Evolutionary conservation across 2,329 filamentous ascomycete genomes (phyloP).

Genomic region (Fusarium verrucosum): DNA sequence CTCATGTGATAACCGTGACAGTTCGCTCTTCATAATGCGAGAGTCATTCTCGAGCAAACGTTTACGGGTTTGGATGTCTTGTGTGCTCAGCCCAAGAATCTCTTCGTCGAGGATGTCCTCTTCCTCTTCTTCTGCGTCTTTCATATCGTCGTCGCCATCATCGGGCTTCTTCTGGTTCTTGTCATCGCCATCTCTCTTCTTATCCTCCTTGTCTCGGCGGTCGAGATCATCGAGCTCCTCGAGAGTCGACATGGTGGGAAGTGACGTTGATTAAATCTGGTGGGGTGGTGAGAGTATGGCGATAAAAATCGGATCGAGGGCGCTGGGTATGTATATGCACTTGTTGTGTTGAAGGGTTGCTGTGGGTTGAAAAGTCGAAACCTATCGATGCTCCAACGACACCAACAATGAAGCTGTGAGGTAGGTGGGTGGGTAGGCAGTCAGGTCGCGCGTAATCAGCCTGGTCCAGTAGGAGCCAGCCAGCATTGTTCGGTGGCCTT

Average conservation of each 20-base stretch:
- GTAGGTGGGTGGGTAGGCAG: slow-evolving; percentile 34
- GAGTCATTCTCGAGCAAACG: slow-evolving; percentile 96
- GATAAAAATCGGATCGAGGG: background rate
- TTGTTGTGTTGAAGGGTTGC: slow-evolving; percentile 1
- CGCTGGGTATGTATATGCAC: background rate
- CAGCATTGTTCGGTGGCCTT: slow-evolving; percentile 23
- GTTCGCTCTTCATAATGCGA: slow-evolving; percentile 98
- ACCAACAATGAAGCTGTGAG: slow-evolving; percentile 36
- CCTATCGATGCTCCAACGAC: slow-evolving; percentile 26
- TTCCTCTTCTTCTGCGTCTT: slow-evolving; percentile 78
- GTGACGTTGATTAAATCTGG: slow-evolving; percentile 7
- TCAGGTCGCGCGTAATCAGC: slow-evolving; percentile 47
- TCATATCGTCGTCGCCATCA: slow-evolving; percentile 88
- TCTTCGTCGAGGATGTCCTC: slow-evolving; percentile 91
- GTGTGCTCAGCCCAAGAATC: slow-evolving; percentile 90
- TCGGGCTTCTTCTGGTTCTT: slow-evolving; percentile 57
- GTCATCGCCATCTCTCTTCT: slow-evolving; percentile 53
- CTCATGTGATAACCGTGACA: slow-evolving; percentile 91
- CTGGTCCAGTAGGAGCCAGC: slow-evolving; percentile 33
- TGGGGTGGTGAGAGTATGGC: background rate
- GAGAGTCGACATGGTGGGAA: slow-evolving; percentile 79
- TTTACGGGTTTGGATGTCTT: slow-evolving; percentile 91
- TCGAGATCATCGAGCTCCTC: slow-evolving; percentile 93
- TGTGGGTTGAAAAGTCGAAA: slow-evolving; percentile 21
- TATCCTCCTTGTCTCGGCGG: slow-evolving; percentile 80